Evolutionary conservation across 768 basidiomycete genomes (phyloP).

Genomic region (Naganishia kalamii): DNA sequence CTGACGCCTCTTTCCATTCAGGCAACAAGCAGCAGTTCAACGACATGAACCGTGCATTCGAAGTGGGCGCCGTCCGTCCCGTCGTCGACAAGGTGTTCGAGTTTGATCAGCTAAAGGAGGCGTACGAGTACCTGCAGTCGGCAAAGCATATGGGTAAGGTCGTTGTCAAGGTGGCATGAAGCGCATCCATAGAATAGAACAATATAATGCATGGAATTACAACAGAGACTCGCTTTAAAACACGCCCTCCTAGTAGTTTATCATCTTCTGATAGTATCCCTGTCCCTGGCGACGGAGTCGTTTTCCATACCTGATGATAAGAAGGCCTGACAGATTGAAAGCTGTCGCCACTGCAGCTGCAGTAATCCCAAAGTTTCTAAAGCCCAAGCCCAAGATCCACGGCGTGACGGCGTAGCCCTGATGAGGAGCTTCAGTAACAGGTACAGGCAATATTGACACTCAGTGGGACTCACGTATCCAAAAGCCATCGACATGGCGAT

Average conservation of each 20-base stretch:
- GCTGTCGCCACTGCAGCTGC: constrained; percentile 22
- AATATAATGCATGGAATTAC: no score
- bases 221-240: no score
- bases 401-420: constrained; percentile 28
- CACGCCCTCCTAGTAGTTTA: background rate
- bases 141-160: constrained; percentile 62
- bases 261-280: background rate
- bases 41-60: constrained; percentile 54
- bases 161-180: constrained; percentile 51
- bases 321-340: constrained; percentile 11
- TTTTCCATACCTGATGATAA: constrained; percentile 22
- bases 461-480: background rate
- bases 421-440: background rate
- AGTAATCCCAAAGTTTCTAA: constrained; percentile 17
- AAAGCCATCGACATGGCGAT: constrained; percentile 4
- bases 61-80: constrained; percentile 52
- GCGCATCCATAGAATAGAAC: no score
- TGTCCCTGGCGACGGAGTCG: background rate
- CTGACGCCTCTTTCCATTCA: background rate
- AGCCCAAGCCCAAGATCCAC: constrained; percentile 21
- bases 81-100: constrained; percentile 58
- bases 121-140: constrained; percentile 54
- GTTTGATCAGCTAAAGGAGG: constrained; percentile 55
- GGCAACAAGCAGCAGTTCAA: constrained; percentile 55
- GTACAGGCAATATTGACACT: no score